Evolutionary conservation across 2,329 filamentous ascomycete species (phyloP), one percentile per base, ranked within the genome.

Genomic region (Neofusicoccum kwambonambiense): DNA sequence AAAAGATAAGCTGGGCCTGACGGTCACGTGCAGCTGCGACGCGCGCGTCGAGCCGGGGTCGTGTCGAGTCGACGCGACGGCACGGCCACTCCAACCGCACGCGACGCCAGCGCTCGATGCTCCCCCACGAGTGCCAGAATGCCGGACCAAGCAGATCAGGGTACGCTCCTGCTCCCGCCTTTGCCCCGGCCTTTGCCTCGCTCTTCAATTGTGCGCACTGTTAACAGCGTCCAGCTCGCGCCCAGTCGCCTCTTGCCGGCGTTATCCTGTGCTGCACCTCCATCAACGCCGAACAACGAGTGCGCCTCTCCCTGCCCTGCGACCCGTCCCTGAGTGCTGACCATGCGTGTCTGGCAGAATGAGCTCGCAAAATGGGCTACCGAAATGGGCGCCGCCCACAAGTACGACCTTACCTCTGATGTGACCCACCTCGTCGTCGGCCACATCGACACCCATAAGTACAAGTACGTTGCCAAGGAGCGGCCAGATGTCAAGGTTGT

Each of bases 371-470:
- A 83, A 56, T 86, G 88, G 67, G 90, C 91, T 17, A 78, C 83
- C 68, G 87, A 97, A 74, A 92, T 99, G 82, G 95, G 95, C 69
- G 95, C 93, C 58, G 78, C 86, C 66, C 91, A 96, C 83, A 93
- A 91, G 72, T 90, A 93, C 77, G 93, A 99, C 76, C 87, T 99
- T 50, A 98, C 93, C n/a, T 91, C 91, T 64, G 92, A 97, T 76
- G 92, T 96, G 54, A 98, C 95, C 4, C 95, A 99, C 80, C 87
- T 99, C 52, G 86, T 99, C 68, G 92, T 97, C 67, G 95, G 93
- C 75, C 89, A 91, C 72, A 90, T 92, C 72, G 87, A 94, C 75
- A 98, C 94, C 0, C 87, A 90, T 57, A 99, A 99, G 78, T 99
- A 99, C 79, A 90, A 89, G 76, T 97, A 96, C 82, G 94, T 98